Evolutionary conservation across 805 yeast genomes (phyloP), one percentile per base, ranked within the genome.

Genomic region (Saturnispora ahearnii): DNA sequence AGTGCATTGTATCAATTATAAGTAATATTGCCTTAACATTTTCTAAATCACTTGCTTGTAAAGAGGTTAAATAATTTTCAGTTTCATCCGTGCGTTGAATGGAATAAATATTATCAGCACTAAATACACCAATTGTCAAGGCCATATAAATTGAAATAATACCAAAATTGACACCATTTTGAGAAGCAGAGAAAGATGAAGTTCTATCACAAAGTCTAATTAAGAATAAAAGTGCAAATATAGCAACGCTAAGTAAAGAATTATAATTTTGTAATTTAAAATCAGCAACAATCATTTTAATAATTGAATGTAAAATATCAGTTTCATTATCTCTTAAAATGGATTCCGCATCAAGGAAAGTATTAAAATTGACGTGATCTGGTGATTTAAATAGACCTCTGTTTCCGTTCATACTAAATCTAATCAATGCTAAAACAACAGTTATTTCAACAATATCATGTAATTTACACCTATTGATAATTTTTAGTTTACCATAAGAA

Each of bases 361-460:
- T 50, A 26, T 49, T 47, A 43, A 30, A 47, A 38, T 53, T 15
- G 3, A 52, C 22, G 12, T 46, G 31, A 18, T 41, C 29, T 7
- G 53, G 53, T 4, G 45, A 33, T 10, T 29, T 26, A 6, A 40
- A 24, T 15, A 52, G 37, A 24, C 40, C 33, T 41, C 32, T 45
- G 40, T 42, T 24, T 41, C 43, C 48, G 2, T 45, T 41, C 28
- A 54, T 22, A 12, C 56, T 55, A 48, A 52, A 54, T 33, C 57
- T 52, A 26, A 55, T 28, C n/a, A 58, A 15, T 3, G 57, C 45
- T 29, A 63, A 41, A 12, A 61, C 46, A 18, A 58, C 41, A 3
- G 63, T 55, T 15, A 62, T 57, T 28, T 56, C 57, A 21, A 55
- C 50, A 31, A 51, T 55, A 34, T 61, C 65, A 30, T 52, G 37